These are phyloP conservation scores for Rubroshorea leprosula DNA, from an alignment of 345 rosid genomes.

Conservation along the genomic window DNA sequence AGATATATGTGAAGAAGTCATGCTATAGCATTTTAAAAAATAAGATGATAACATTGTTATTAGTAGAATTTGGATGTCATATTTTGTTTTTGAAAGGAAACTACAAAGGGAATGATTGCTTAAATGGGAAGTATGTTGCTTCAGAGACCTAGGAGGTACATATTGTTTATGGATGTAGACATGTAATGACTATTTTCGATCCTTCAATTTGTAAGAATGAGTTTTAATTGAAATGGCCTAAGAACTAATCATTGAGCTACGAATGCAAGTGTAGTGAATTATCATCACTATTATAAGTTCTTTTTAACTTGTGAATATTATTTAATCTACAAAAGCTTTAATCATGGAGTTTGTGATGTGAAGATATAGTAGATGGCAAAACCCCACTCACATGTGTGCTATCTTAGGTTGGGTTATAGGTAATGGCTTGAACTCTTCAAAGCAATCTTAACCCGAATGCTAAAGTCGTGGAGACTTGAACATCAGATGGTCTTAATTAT, in stretches of 20 bases:
- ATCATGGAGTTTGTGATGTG: too few relatives aligned
- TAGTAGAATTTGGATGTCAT: not conserved
- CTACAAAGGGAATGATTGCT: too few relatives aligned
- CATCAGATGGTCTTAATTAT: slow-evolving; percentile 61
- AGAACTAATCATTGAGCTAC: too few relatives aligned
- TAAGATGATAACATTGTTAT: not conserved
- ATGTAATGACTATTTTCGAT: too few relatives aligned
- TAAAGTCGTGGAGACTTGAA: slow-evolving; percentile 67
- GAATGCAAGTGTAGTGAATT: too few relatives aligned
- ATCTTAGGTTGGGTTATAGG: slow-evolving; percentile 66
- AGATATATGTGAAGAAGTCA: not conserved
- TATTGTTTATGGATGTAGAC: too few relatives aligned
- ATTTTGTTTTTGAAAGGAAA: not conserved
- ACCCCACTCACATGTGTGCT: not conserved
- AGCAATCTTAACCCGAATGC: slow-evolving; percentile 72
- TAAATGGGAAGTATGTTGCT: too few relatives aligned
- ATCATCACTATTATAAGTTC: too few relatives aligned
- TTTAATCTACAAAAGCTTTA: not conserved
- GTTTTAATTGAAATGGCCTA: too few relatives aligned
- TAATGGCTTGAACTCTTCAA: slow-evolving; percentile 65
- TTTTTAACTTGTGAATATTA: not conserved
- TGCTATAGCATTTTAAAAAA: not conserved
- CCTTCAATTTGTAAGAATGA: too few relatives aligned
- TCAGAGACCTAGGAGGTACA: too few relatives aligned
- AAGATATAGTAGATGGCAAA: too few relatives aligned